Evolutionary conservation across 2,329 filamentous ascomycete species (phyloP), one percentile per base, ranked within the genome.

Genomic region (Sclerotinia minor): DNA sequence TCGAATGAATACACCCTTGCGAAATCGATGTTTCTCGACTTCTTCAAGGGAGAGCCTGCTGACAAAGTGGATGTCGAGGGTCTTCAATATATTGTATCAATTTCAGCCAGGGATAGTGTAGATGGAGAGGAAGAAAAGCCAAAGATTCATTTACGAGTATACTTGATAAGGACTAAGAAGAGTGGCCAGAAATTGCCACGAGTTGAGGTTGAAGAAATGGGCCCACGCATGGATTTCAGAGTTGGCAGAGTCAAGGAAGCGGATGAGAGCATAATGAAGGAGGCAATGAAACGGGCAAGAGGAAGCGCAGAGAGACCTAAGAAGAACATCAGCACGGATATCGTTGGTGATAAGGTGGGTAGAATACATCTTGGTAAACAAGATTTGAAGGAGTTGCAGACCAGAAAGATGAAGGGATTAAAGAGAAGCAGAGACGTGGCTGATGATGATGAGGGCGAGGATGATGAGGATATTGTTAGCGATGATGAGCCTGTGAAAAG

Each of bases 361-460:
- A 89, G 93, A 74, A 91, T 99, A 71, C 95, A 99, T 79, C 80
- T 96, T 69, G 92, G 91, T 76, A 92, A 90, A 82, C 93, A 97
- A 81, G 93, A 99, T 81, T 85, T 99, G 69, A 84, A 83, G 77
- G 86, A 90, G 75, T 80, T 99, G 79, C 95, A 99, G 83, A 96
- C 94, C 65, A 89, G 95, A 77, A 99, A 99, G 87, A 98, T 99
- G 94, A 99, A 99, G 88, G 95, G 94, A 73, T 80, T 99, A 73
- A 99, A 98, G 87, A 85, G 95, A 72, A 88, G 85, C 72, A 87
- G 92, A 66, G 88, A 88, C 71, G 80, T 86, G 32, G 83, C 84
- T 64, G 82, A 81, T 63, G 84, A 83, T 53, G 83, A 82, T 32
- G 86, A 85, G 64, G 83, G 81, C 5, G 81, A 75, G 21, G 81